phyloP scores from a whole-genome alignment of 2,329 filamentous ascomycete genomes.

The Epichloe gansuensis region DNA sequence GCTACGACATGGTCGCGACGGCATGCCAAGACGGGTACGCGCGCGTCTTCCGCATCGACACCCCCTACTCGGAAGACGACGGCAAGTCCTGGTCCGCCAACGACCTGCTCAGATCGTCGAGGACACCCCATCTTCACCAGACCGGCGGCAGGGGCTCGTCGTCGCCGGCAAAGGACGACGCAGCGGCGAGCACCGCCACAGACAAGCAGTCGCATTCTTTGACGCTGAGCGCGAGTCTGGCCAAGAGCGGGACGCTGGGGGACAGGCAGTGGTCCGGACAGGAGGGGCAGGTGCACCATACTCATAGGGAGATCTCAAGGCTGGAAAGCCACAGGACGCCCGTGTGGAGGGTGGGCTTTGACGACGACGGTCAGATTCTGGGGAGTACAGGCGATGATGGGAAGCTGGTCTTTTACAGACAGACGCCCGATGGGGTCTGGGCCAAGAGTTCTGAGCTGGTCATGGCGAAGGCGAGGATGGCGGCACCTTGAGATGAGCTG shows the following conservation, averaged over 20 bases:
- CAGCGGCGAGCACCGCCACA: conserved; percentile 9
- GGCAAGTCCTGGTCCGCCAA: conserved; percentile 37
- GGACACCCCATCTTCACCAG: not conserved
- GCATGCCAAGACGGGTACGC: conserved; percentile 87
- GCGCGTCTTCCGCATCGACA: conserved; percentile 72
- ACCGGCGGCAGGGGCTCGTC: not conserved
- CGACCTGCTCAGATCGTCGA: conserved; percentile 25
- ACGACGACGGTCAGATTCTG: conserved; percentile 56
- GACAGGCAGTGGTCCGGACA: conserved; percentile 42
- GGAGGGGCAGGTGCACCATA: conserved; percentile 54
- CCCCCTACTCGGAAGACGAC: conserved; percentile 36
- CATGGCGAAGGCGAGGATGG: conserved; percentile 44
- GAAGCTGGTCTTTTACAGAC: conserved; percentile 47
- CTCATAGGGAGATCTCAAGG: conserved; percentile 48
- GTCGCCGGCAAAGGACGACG: conserved; percentile 17
- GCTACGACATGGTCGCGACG: conserved; percentile 81
- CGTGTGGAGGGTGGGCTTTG: conserved; percentile 65
- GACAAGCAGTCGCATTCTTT: conserved; percentile 28
- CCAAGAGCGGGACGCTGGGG: conserved; percentile 31
- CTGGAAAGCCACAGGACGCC: conserved; percentile 56
- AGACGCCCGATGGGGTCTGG: conserved; percentile 44
- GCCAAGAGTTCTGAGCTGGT: conserved; percentile 46
- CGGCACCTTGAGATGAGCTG: conserved; percentile 22
- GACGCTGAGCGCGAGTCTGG: conserved; percentile 38
- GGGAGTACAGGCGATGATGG: conserved; percentile 69